phyloP scores from a whole-genome alignment of 2,329 filamentous ascomycete species.

The Lecanoromycetidae sp. region DNA sequence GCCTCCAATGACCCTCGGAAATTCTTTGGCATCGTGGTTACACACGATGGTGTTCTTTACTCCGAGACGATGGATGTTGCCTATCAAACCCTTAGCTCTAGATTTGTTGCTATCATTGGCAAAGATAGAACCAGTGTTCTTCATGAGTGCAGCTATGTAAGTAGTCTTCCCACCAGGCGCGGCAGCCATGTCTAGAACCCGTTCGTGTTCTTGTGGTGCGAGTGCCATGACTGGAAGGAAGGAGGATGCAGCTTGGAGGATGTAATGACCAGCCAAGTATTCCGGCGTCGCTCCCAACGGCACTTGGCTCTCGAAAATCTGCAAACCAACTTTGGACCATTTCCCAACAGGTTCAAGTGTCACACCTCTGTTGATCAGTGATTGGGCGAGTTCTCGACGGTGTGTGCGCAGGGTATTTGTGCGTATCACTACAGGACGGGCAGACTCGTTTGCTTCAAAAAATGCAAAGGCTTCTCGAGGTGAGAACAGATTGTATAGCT shows the following conservation, averaged over 20 bases:
- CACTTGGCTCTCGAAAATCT: constrained; percentile 82
- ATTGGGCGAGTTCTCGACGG: constrained; percentile 70
- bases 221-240: constrained; percentile 97
- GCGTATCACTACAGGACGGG: constrained; percentile 85
- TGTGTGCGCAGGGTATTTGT: constrained; percentile 85
- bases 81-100: constrained; percentile 91
- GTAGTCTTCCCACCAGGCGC: constrained; percentile 95
- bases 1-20: constrained; percentile 86
- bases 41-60: constrained; percentile 90
- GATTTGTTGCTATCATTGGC: constrained; percentile 93
- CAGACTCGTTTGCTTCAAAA: constrained; percentile 96
- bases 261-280: constrained; percentile 95
- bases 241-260: constrained; percentile 88
- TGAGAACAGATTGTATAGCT: constrained; percentile 84
- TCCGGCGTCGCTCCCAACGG: constrained; percentile 91
- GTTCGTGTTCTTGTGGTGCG: constrained; percentile 83
- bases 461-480: constrained; percentile 93
- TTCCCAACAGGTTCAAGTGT: constrained; percentile 94
- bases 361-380: constrained; percentile 90
- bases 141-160: constrained; percentile 92
- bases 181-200: constrained; percentile 86
- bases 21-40: constrained; percentile 88
- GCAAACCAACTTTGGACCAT: constrained; percentile 95
- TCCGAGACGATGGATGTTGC: constrained; percentile 91
- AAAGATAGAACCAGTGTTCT: constrained; percentile 89